These are phyloP conservation scores for Nothophytophthora sp. DNA, from an alignment of 352 stramenopile genomes.

Conservation along the genomic window DNA sequence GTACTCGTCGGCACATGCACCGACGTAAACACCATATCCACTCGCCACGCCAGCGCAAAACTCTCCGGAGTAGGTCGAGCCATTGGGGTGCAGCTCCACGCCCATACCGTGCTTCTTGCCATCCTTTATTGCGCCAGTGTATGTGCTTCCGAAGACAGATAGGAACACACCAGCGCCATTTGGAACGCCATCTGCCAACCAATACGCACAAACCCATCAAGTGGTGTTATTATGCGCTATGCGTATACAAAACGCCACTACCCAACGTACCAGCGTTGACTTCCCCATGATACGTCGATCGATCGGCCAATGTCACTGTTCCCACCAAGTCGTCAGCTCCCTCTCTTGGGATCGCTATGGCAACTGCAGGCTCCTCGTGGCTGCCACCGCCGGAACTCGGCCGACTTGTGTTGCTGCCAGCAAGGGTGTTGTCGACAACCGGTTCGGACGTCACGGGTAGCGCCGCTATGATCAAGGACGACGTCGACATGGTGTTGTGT, in stretches of 20 bases:
- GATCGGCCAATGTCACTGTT: constrained; percentile 19
- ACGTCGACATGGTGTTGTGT: constrained; percentile 13
- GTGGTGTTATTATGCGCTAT: neutral
- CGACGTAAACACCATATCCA: constrained; percentile 49
- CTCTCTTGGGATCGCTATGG: neutral
- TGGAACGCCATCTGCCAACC: constrained; percentile 29
- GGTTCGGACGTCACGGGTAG: neutral
- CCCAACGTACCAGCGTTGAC: constrained; percentile 17
- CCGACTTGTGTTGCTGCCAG: constrained; percentile 16
- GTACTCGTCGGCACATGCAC: constrained; percentile 42
- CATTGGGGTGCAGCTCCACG: constrained; percentile 42
- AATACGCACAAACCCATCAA: constrained; percentile 1
- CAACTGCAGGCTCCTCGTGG: neutral
- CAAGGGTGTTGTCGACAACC: constrained; percentile 1
- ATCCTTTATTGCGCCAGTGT: constrained; percentile 34
- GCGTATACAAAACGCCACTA: neutral
- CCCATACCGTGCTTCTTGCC: constrained; percentile 42
- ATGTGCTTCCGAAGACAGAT: constrained; percentile 32
- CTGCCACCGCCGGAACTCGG: constrained; percentile 15
- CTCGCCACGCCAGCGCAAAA: constrained; percentile 23
- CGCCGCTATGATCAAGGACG: neutral
- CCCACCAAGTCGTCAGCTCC: constrained; percentile 6
- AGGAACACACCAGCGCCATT: constrained; percentile 43
- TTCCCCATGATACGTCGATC: constrained; percentile 38
- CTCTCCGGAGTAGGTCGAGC: constrained; percentile 38